Percentiles rank a stretch among this genome's conserved stretches.
Evolutionary conservation across 148 eudicot species (phyloP).

Genomic region (Vaccinium myrtillus): DNA sequence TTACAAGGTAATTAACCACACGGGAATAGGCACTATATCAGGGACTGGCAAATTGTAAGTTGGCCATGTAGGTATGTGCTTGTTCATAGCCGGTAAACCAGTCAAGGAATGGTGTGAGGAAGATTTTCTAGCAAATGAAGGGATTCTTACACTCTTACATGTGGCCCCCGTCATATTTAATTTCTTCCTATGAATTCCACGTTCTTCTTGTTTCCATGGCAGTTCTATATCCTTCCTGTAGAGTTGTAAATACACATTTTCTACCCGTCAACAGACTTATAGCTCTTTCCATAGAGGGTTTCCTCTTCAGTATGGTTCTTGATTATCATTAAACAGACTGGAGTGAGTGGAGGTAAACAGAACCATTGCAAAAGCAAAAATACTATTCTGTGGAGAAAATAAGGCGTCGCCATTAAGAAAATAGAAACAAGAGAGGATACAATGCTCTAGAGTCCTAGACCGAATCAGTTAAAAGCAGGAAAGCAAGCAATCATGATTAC

Average conservation of each 20-base stretch:
- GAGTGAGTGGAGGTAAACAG: background rate
- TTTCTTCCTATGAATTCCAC: background rate
- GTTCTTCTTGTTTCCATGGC: background rate
- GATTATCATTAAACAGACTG: background rate
- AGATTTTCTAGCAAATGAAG: background rate
- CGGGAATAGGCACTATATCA: background rate
- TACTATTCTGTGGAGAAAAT: background rate
- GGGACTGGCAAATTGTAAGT: background rate
- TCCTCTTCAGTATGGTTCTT: background rate
- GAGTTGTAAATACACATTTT: background rate
- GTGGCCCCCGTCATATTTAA: background rate
- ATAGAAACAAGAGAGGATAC: background rate
- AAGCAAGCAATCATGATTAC: background rate
- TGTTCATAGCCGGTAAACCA: background rate
- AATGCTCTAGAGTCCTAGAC: background rate
- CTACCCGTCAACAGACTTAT: background rate
- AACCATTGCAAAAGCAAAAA: background rate
- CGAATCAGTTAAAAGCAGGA: background rate
- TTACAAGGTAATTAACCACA: background rate
- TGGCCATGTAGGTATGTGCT: conserved; percentile 1
- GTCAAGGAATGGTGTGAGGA: background rate
- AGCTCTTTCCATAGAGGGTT: background rate
- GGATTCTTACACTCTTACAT: background rate
- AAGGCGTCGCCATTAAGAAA: background rate
- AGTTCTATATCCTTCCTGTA: conserved; percentile 6